Evolutionary conservation across 2,329 filamentous ascomycete genomes (phyloP), one percentile per base, ranked within the genome.

Genomic region (Fusarium stilboides): DNA sequence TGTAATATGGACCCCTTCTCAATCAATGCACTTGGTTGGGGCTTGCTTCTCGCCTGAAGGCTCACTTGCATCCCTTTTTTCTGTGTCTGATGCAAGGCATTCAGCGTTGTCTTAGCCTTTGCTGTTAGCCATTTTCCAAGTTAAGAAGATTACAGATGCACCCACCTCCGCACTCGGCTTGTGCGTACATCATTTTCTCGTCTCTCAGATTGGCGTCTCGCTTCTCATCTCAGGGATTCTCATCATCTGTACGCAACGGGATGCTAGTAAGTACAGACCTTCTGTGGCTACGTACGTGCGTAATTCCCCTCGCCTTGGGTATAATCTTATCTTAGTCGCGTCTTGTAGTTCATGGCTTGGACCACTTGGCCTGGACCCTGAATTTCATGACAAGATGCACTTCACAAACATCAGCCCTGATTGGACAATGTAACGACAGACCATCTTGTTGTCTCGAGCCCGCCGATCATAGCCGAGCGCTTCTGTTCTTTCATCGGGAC

Each of bases 331-430:
- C 20, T 24, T 55, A 68, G 50, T 53, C 56, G 33, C 55, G 40
- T 62, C 26, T 50, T 36, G n/a, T 68, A 45, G 56, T 44, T 57
- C 54, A 44, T 54, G 53, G 68, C 56, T 69, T 63, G 63, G 70
- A 44, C 68, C 59, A 69, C 44, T 57, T 60, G 46, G 42, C 44
- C 52, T 68, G 59, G 62, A 72, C 65, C 68, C 69, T 62, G 62
- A 68, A 54, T 52, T 71, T 56, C 39, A 31, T 45, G 40, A 50
- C 62, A 37, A 54, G 47, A 65, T 68, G 57, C 49, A 56, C 68
- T 45, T 63, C 63, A 45, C 44, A 31, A 70, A 42, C 36, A 31
- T 47, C 26, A 44, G 42, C 24, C 51, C 49, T 66, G 52, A 52
- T 55, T 66, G 40, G 59, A 33, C 34, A 24, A 56, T 44, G 17